Percentiles rank a stretch among this genome's conserved stretches.
Conservation (phyloP, 352 stramenopile genomes). For the Globisporangium orthogonon region DNA sequence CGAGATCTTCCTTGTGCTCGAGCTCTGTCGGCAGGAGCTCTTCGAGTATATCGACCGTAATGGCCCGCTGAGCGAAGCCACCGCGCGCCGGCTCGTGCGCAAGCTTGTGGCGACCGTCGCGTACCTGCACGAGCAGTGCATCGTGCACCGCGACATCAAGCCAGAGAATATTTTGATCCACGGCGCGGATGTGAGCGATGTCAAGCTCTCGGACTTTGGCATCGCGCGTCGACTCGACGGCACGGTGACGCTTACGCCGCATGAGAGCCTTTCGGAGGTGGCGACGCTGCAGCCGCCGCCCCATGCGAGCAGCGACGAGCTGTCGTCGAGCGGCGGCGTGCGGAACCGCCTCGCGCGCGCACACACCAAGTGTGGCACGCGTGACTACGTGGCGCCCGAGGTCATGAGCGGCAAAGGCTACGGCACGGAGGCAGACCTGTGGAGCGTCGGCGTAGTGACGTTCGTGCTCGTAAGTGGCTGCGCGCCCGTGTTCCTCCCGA, state of each 20-base stretch:
- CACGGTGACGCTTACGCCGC: conserved; percentile 49
- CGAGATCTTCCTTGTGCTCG: conserved; percentile 76
- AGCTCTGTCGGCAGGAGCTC: conserved; percentile 72
- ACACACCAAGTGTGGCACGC: conserved; percentile 81
- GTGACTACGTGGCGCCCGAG: conserved; percentile 79
- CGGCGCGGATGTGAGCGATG: conserved; percentile 55
- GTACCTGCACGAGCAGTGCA: conserved; percentile 80
- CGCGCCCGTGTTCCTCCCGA: conserved; percentile 65
- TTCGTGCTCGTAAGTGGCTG: conserved; percentile 86
- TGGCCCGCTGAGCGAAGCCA: conserved; percentile 58
- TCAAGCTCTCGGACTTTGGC: conserved; percentile 82
- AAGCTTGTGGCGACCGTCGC: conserved; percentile 72
- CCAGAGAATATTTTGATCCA: conserved; percentile 80
- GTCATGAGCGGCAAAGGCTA: conserved; percentile 90
- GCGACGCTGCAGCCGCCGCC: conserved; percentile 32
- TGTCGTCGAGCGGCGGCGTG: conserved; percentile 17
- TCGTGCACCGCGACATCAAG: conserved; percentile 85
- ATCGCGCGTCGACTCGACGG: conserved; percentile 72
- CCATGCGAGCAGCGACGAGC: conserved; percentile 13
- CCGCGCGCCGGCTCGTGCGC: conserved; percentile 58
- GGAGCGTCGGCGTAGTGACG: conserved; percentile 90
- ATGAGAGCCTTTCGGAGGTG: conserved; percentile 66
- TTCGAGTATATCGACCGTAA: conserved; percentile 80
- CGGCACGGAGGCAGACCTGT: conserved; percentile 91
- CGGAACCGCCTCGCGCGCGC: conserved; percentile 64